Conservation (phyloP, 2,329 filamentous ascomycete genomes). For the Ophiostoma himal-ulmi region DNA sequence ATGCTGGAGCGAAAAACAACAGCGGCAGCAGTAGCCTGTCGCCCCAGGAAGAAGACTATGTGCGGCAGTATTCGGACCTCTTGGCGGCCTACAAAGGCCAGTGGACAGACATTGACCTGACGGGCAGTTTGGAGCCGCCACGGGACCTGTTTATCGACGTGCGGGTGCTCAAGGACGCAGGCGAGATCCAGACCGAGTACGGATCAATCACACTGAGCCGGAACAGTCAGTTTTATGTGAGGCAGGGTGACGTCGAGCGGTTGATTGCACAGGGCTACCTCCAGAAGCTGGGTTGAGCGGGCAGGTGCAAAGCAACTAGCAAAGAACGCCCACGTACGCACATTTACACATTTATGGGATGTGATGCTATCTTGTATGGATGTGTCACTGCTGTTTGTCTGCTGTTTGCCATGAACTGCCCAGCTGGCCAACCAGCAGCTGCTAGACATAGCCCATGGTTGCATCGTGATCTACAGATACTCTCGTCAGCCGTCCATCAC, state of each 20-base stretch:
- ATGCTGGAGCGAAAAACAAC: constrained; percentile 29
- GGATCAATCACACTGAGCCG: constrained; percentile 96
- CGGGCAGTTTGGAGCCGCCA: constrained; percentile 89
- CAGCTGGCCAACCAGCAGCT: too few species aligned
- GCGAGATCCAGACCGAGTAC: constrained; percentile 98
- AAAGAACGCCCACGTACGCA: neutral
- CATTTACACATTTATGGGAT: neutral
- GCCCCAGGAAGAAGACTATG: constrained; percentile 94
- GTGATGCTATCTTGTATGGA: neutral
- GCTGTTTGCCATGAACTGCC: neutral
- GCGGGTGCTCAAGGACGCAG: constrained; percentile 88
- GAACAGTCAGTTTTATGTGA: constrained; percentile 96
- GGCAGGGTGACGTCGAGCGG: constrained; percentile 90
- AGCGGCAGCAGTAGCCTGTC: constrained; percentile 66
- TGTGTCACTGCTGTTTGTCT: neutral
- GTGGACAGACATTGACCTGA: constrained; percentile 96
- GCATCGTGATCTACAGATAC: neutral
- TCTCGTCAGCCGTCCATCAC: neutral
- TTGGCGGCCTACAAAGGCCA: constrained; percentile 95
- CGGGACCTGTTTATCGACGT: constrained; percentile 95
- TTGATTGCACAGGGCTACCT: constrained; percentile 92
- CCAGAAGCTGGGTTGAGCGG: constrained; percentile 71
- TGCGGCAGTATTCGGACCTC: constrained; percentile 83
- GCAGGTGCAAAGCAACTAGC: neutral
- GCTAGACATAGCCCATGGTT: too few species aligned